Base-by-base conservation (phyloP, 2,329 filamentous ascomycete species). In the Colletotrichum tabaci region DNA sequence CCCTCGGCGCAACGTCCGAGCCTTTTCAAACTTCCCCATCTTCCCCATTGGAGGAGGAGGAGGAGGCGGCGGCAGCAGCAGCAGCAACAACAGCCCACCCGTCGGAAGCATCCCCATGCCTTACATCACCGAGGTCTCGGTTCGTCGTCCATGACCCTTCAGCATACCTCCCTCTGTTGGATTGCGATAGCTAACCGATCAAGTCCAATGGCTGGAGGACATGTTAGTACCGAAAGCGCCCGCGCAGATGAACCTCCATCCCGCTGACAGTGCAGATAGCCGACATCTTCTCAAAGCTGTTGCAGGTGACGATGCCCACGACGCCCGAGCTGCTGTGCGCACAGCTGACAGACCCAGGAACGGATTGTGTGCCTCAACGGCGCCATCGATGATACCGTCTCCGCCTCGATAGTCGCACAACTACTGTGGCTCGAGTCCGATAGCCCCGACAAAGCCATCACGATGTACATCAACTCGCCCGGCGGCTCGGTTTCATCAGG, bases 341-440 rank as follows among this genome's bases (percentile, higher is more conserved):
- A 8, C 2, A 18, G 58, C 73, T 78, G 55, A 79, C 66, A 40
- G 8, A 30, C 69, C 40, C 44, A 94, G 91, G 96, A 98, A 87
- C 94, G 96, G 74, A 98, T 98, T 78, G 89, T 99, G 78, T 98
- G 94, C 80, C 89, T 98, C 46, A 98, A 98, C 78, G 96, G 96
- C 78, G 88, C 93, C 79, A 95, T 98, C 69, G 93, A 98, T 84
- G 94, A 98, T 79, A 92, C 90, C 52, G 91, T 96, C 75, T 97
- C 95, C 47, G 96, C 96, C n/a, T 94, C 93, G 52, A 94, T 98
- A 74, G 96, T 98, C 38, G 94, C 96, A 1, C 97, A 99, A 81
- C 91, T 99, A 26, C 92, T 99, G 74, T 99, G 95, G 89, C 94
- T 99, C 82, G 97, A 99, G 87, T 96, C 96, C 77, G 96, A 99